Conservation (phyloP, 129 eudicot species). For the Erigeron canadensis region DNA sequence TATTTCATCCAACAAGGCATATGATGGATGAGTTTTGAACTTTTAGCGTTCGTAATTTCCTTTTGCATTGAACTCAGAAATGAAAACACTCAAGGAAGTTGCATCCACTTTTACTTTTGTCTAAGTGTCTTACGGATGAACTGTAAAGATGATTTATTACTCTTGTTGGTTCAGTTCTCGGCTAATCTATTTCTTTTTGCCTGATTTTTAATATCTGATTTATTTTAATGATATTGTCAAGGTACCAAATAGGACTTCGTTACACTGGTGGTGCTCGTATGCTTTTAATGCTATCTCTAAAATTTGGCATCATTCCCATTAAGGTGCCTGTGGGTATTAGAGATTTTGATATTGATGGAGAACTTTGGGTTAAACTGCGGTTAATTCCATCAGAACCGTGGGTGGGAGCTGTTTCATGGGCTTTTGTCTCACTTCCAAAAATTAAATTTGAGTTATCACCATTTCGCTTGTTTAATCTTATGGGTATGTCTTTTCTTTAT, state of each 20-base stretch:
- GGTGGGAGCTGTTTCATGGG: conserved; percentile 97
- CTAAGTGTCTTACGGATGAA: conserved; percentile 15
- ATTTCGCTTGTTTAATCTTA: conserved; percentile 87
- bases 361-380: conserved; percentile 94
- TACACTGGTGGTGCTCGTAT: conserved; percentile 99
- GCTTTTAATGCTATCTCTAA: conserved; percentile 80
- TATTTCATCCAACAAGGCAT: conserved; percentile 5
- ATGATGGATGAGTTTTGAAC: neutral
- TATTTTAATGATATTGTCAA: conserved; percentile 29
- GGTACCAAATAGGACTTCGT: conserved; percentile 97
- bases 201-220: conserved; percentile 2
- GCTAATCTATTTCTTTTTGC: conserved; percentile 1
- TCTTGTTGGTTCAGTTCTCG: neutral
- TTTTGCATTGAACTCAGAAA: neutral
- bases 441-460: conserved; percentile 85
- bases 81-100: neutral
- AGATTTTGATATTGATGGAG: conserved; percentile 96
- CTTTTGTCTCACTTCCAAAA: conserved; percentile 97
- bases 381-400: conserved; percentile 89
- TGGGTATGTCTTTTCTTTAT: conserved; percentile 57
- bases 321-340: conserved; percentile 89
- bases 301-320: conserved; percentile 77
- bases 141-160: neutral
- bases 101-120: neutral
- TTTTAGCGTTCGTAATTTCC: neutral